These are phyloP conservation scores for Nicotiana obtusifolia DNA, from an alignment of 257 asterid species.

Conservation along the genomic window DNA sequence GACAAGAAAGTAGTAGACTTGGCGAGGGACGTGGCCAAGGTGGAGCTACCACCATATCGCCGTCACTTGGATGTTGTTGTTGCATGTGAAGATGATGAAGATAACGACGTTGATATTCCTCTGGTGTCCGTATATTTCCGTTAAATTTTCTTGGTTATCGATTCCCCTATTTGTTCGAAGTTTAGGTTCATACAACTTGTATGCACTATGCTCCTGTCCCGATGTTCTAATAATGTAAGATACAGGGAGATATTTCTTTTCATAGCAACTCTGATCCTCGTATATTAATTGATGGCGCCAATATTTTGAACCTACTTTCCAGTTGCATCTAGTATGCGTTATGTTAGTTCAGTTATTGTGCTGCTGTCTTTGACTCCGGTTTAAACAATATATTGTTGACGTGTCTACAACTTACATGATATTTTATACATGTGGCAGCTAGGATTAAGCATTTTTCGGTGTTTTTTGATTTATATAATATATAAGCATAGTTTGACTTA, in stretches of 20 bases:
- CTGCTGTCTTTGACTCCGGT: too few relatives aligned
- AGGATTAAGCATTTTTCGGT: too few relatives aligned
- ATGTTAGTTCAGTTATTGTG: background rate
- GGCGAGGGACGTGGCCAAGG: constrained; percentile 70
- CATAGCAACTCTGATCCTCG: background rate
- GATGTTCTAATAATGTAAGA: background rate
- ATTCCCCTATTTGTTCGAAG: background rate
- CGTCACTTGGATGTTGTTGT: constrained; percentile 70
- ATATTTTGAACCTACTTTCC: background rate
- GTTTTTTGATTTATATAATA: too few relatives aligned
- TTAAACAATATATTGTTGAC: too few relatives aligned
- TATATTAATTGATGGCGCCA: background rate
- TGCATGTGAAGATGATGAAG: constrained; percentile 90
- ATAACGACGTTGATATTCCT: constrained; percentile 78
- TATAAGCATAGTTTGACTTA: too few relatives aligned
- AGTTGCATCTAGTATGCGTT: background rate
- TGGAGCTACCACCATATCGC: constrained; percentile 64
- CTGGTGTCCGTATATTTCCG: constrained; percentile 65
- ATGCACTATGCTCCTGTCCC: background rate
- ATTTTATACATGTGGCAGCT: too few relatives aligned
- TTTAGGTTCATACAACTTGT: constrained; percentile 6
- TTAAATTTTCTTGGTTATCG: constrained; percentile 13
- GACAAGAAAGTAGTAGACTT: constrained; percentile 63
- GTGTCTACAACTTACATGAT: too few relatives aligned
- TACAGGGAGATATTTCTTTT: background rate